Evolutionary conservation across 139 green algal genomes (phyloP).

Genomic region (Spirogloea muscicola): DNA sequence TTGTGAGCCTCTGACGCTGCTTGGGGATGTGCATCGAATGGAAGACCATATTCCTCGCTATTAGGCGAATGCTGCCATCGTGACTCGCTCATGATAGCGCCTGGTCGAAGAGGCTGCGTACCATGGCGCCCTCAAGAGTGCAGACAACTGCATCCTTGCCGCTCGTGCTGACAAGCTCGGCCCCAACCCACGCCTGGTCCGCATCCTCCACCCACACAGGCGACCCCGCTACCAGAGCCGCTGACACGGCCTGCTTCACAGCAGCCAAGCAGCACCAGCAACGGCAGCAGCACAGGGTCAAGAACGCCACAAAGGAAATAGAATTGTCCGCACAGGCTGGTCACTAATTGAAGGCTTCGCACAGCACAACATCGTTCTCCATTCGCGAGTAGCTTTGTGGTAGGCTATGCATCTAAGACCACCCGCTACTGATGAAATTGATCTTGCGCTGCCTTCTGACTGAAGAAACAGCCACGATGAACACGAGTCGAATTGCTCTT

Average conservation of each 20-base stretch:
- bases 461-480: too few species aligned
- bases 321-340: too few species aligned
- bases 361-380: too few species aligned
- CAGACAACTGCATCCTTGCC: conserved; percentile 15
- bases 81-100: background rate
- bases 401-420: too few species aligned
- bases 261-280: too few species aligned
- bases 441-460: too few species aligned
- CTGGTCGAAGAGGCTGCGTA: background rate
- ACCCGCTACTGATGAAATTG: too few species aligned
- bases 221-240: conserved; percentile 5
- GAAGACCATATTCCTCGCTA: background rate
- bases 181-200: conserved; percentile 33
- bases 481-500: too few species aligned
- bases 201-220: conserved; percentile 31
- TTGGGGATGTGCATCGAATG: background rate
- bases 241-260: background rate
- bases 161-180: conserved; percentile 11
- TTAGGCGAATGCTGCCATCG: background rate
- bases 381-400: too few species aligned
- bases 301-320: too few species aligned
- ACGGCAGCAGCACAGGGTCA: too few species aligned
- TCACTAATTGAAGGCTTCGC: too few species aligned
- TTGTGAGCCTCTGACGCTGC: background rate
- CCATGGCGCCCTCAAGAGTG: background rate